These are phyloP conservation scores for Cordyceps cateniannulata DNA, from an alignment of 2,329 filamentous ascomycete species.

Conservation along the genomic window DNA sequence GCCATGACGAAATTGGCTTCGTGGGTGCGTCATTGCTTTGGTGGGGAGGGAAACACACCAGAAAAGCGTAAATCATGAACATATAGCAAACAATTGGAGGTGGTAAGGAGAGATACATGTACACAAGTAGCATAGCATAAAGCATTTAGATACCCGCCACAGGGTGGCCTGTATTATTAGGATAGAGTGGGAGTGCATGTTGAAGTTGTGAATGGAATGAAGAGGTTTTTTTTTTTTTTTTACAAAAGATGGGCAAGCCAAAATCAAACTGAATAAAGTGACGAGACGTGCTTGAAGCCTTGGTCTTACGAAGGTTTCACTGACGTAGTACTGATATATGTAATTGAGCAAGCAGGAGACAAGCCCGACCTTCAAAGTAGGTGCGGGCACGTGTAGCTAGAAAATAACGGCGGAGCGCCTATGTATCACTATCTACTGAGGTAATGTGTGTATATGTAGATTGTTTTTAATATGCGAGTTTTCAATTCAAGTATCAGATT, in stretches of 20 bases:
- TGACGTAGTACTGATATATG: no score
- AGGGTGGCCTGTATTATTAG: conserved; percentile 1
- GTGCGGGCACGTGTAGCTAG: no score
- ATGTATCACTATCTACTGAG: no score
- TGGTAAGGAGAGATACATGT: not conserved
- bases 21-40: conserved; percentile 15
- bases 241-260: not conserved
- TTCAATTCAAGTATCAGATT: no score
- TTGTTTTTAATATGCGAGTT: no score
- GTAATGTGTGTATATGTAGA: no score
- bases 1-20: conserved; percentile 13
- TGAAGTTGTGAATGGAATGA: not conserved
- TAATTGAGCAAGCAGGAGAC: no score
- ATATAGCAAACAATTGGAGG: not conserved
- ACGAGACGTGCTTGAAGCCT: no score
- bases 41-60: not conserved
- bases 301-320: no score
- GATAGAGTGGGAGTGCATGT: not conserved
- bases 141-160: conserved; percentile 11
- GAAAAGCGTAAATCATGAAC: not conserved
- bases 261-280: no score
- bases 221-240: not conserved
- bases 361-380: no score
- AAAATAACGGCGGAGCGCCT: no score
- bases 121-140: conserved; percentile 10